Evolutionary conservation across 2,329 filamentous ascomycete genomes (phyloP), one percentile per base, ranked within the genome.

Genomic region (Coniochaeta sp.): DNA sequence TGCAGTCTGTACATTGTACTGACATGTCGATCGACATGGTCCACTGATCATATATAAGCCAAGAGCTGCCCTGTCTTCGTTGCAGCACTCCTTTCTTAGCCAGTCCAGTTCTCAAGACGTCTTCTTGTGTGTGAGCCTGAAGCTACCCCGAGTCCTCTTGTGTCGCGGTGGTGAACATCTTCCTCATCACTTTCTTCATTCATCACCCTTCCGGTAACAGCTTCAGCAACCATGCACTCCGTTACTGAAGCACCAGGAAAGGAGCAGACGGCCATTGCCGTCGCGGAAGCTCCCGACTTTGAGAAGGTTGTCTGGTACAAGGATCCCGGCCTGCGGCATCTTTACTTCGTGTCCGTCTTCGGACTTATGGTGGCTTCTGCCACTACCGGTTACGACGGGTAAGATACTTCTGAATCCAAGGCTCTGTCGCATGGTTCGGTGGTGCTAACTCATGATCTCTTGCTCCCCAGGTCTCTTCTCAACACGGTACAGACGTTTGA

Each of bases 311-410:
- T 67, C 49, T 73, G 71, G 71, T 68, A 57, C 32, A 67, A 63
- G 47, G 68, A 73, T 51, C 66, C 70, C 7, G 67, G 68, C 31
- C 63, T 74, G 49, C 62, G 71, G 53, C 66, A 65, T 56, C 60
- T 74, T 4, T 75, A 74, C 60, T 59, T 65, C 51, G 64, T 70
- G 12, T 27, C 24, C 24, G 42, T 72, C 18, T 73, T 83, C 53
- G 35, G 35, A 10, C 70, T 85, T 52, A 78, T 80, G 64, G 68
- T 83, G 52, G 79, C 78, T 12, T 83, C 80, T 27, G 80, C 80
- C 40, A 83, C 79, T 27, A 83, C 79, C 7, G 79, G 80, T 50
- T 83, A 82, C 61, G 81, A 85, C 65, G 79, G 79, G 51, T 35
- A 35, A 35, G 32, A 35, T 3, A 35, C n/a, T 16, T 3, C n/a